Evolutionary conservation across 129 eudicot genomes (phyloP), one percentile per base, ranked within the genome.

Genomic region (Flaveria trinervia): DNA sequence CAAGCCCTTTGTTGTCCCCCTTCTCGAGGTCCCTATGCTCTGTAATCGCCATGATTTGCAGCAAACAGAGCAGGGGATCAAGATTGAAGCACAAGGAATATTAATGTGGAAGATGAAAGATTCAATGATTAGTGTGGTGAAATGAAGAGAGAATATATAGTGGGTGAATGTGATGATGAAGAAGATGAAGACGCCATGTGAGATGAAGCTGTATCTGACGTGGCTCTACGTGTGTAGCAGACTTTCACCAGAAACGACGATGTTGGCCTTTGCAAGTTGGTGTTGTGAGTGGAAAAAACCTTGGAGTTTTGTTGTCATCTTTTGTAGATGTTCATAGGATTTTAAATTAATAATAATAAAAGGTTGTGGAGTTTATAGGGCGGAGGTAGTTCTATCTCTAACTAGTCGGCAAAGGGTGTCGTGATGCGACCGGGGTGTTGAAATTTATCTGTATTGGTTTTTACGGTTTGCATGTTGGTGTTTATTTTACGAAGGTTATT

Each of bases 191-290:
- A 52, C 22, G 61, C 36, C 87, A 86, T 82, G 91, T 84, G 87
- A 65, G 79, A 39, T 28, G 68, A 76, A 85, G 89, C 90, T 90
- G 96, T 83, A 85, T 83, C 83, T 85, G 96, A 90, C 90, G 90
- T 85, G 89, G 84, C 13, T 74, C 33, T 74, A 74, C 80, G 84
- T 74, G 80, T 74, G 20, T 50, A 36, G 50, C 49, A 30, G 65
- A 28, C 30, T 20, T 20, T 57, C 5, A 22, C 30, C 83, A 52
- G 64, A 71, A 72, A 79, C 49, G 73, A 56, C 16, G 30, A 57
- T 50, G 72, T 6, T 72, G 61, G 39, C 25, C n/a, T 45, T 77
- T 44, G 79, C 17, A 48, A 69, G 39, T 79, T 65, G 78, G 23
- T 13, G 26, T 25, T 6, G 33, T 9, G 15, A 49, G 54, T 49